Percentiles rank a stretch among this genome's conserved stretches.
Evolutionary conservation across 768 basidiomycete species (phyloP).

Genomic region (Vararia minispora): DNA sequence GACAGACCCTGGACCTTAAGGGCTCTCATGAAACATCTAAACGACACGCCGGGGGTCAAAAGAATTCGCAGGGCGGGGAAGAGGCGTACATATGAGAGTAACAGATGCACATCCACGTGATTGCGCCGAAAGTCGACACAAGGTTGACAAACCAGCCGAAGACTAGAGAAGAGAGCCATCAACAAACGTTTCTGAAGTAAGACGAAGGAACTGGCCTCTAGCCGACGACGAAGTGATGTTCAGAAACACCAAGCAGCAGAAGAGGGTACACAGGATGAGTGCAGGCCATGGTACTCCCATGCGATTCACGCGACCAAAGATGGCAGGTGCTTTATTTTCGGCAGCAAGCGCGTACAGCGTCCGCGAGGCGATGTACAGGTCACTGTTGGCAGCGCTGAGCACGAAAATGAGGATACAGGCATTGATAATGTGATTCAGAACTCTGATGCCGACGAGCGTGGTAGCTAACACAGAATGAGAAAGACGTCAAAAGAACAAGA

Average conservation of each 20-base stretch:
- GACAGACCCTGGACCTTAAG: constrained; percentile 32
- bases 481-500: not conserved
- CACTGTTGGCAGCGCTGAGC: constrained; percentile 50
- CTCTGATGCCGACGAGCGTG: constrained; percentile 41
- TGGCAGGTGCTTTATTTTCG: constrained; percentile 34
- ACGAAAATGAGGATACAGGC: constrained; percentile 53
- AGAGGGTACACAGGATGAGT: constrained; percentile 39
- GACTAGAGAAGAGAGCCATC: constrained; percentile 8
- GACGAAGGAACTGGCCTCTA: constrained; percentile 26
- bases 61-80: not conserved
- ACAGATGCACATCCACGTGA: constrained; percentile 34
- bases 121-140: constrained; percentile 30
- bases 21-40: constrained; percentile 38
- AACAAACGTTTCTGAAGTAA: not conserved
- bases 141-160: constrained; percentile 30
- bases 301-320: constrained; percentile 26
- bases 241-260: constrained; percentile 48
- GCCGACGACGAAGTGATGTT: constrained; percentile 40
- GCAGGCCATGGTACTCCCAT: constrained; percentile 28
- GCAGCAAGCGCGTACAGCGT: constrained; percentile 35
- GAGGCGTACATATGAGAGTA: constrained; percentile 44
- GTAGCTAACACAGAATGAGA: constrained; percentile 20
- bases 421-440: constrained; percentile 55
- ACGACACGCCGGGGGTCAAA: constrained; percentile 17
- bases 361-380: constrained; percentile 43